Base-by-base conservation (phyloP, 129 eudicot genomes). In the Artemisia argyi region DNA sequence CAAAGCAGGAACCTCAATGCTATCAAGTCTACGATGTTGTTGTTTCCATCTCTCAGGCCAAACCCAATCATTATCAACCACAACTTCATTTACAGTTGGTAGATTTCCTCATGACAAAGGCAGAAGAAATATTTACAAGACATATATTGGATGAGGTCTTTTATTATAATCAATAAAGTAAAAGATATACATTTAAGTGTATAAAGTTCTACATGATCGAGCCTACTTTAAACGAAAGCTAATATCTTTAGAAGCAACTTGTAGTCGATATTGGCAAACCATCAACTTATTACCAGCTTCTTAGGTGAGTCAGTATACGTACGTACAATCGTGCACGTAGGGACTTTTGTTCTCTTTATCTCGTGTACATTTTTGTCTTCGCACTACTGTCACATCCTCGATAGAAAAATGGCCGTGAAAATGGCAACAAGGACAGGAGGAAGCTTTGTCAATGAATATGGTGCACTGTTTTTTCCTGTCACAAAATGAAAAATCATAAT, bases 361-460 rank as follows among this genome's bases (percentile, higher is more conserved):
- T 15, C 7, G 32, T 1, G 20, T 30, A 19, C 13, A 3, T 15
- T 44, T 11, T 39, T 7, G 12, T 39, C 42, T 8, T 70, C 42
- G 11, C 3, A 2, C 7, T 10, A 26, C 50, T 60, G 0, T 48
- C 60, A 44, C 11, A 35, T 62, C 13, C 18, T 73, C 17, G 69
- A 61, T 28, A 73, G 69, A 30, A 73, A 49, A 73, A 61, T 60
- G 13, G 61, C 32, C 2, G 47, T 39, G 20, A 72, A 64, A 55
- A 78, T 18, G 56, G 77, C 77, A 56, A 65, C 68, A 78, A 78
- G 62, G 30, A 72, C 61, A 1, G 48, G 11, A 15, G 62, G 78
- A 24, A 78, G 42, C 77, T 56, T 78, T 71, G 68, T 58, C 61
- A 65, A 65, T 14, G 78, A 64, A 65, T 72, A 78, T 2, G 73